These are phyloP conservation scores for Scenedesmus sp. DNA, from an alignment of 163 green algal species.

Conservation along the genomic window DNA sequence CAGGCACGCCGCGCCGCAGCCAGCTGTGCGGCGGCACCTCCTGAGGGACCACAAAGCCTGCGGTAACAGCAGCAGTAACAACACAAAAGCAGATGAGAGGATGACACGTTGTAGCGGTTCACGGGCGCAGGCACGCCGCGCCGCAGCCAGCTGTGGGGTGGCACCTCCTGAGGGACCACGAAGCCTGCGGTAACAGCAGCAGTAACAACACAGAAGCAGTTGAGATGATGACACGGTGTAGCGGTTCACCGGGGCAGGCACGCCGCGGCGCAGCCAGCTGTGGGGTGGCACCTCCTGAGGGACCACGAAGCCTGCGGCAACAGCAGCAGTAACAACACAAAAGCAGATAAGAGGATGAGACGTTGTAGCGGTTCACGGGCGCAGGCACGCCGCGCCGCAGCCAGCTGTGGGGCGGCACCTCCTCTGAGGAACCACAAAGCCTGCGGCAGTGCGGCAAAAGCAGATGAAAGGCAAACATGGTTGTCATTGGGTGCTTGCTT, in stretches of 20 bases:
- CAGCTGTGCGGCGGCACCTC: slow-evolving; percentile 93
- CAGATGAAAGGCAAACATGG: not conserved
- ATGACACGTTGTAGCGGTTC: not conserved
- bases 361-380: slow-evolving; percentile 33
- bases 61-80: not conserved
- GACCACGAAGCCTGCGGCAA: slow-evolving; percentile 83
- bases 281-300: slow-evolving; percentile 93
- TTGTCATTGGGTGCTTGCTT: too few species aligned
- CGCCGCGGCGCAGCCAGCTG: slow-evolving; percentile 89
- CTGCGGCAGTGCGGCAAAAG: slow-evolving; percentile 50
- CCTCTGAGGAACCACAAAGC: slow-evolving; percentile 91
- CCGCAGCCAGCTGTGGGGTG: slow-evolving; percentile 30
- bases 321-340: not conserved
- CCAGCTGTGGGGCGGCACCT: slow-evolving; percentile 93
- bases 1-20: slow-evolving; percentile 83
- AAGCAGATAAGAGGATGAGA: not conserved
- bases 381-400: slow-evolving; percentile 81
- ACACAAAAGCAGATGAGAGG: not conserved
- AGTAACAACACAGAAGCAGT: not conserved
- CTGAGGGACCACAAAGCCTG: slow-evolving; percentile 92
- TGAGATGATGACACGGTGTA: not conserved
- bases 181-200: slow-evolving; percentile 74
- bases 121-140: not conserved
- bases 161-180: slow-evolving; percentile 82
- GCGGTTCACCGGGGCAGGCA: slow-evolving; percentile 66